phyloP scores from a whole-genome alignment of 805 yeast species.

The Candida parachauliodes region DNA sequence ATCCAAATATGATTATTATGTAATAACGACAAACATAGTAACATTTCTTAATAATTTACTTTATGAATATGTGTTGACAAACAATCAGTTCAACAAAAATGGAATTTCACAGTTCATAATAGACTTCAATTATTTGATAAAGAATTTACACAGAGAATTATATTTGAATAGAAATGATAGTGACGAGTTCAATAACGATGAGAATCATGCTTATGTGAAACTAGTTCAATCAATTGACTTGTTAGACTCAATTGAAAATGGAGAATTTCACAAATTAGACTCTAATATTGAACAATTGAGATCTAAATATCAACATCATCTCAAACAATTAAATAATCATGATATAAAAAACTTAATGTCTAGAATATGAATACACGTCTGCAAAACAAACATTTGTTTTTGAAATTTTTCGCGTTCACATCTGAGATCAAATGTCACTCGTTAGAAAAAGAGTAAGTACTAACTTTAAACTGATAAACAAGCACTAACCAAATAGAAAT shows the following conservation, averaged over 20 bases:
- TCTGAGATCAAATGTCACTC: slow-evolving; percentile 17
- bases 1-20: slow-evolving; percentile 27
- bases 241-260: slow-evolving; percentile 21
- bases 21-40: slow-evolving; percentile 24
- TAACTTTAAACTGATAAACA: slow-evolving; percentile 13
- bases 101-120: slow-evolving; percentile 31
- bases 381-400: neutral
- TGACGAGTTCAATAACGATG: slow-evolving; percentile 17
- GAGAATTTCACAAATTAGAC: too few relatives aligned
- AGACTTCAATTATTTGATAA: slow-evolving; percentile 24
- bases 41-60: slow-evolving; percentile 25
- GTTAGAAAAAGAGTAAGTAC: slow-evolving; percentile 25
- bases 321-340: slow-evolving; percentile 10
- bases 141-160: slow-evolving; percentile 13
- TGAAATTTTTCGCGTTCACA: neutral
- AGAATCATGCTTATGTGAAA: slow-evolving; percentile 21
- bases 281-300: slow-evolving; percentile 17
- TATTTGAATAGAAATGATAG: slow-evolving; percentile 6
- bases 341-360: slow-evolving; percentile 26
- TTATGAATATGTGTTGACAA: slow-evolving; percentile 37
- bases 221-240: slow-evolving; percentile 28
- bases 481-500: slow-evolving; percentile 2
- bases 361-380: slow-evolving; percentile 15
- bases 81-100: slow-evolving; percentile 29
- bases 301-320: slow-evolving; percentile 15